Base-by-base conservation (phyloP, 2,329 filamentous ascomycete species). In the Triangularia setosa region DNA sequence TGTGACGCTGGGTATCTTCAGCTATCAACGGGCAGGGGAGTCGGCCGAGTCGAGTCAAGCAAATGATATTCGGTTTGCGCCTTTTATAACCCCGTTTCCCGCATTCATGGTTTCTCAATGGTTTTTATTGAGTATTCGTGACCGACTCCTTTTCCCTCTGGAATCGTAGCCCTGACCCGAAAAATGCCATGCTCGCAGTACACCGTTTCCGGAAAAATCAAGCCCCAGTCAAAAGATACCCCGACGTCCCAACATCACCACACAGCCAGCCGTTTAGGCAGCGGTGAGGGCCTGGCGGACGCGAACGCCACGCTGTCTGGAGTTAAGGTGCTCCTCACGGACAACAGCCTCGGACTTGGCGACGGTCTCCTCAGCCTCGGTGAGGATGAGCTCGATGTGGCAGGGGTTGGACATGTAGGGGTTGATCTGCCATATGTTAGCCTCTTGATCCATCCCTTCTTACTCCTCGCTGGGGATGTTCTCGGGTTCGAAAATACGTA, bases 371-470 rank as follows among this genome's bases (percentile, higher is more conserved):
- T 96, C 91, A 76, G 87, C 93, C 88, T 99, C 96, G 79, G 94
- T 97, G 75, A 99, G 89, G 88, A 99, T 99, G 77, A 99, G 86
- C 87, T 99, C 96, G 82, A 99, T 97, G 90, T 99, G 95, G 91
- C 94, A 99, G 75, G 95, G 95, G 90, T 96, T 96, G 75, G 93
- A 97, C 96, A 99, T 98, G 89, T 98, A 99, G 71, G 95, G 95
- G 90, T 99, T 99, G 87, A 99, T 99, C 93, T 97, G 68, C 52
- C 12, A n/a, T 44, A 21, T 53, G 58, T 60, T 60, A 60, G 58
- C 40, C 25, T 61, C 67, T 79, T 72, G 79, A 73, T 59, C 61
- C 63, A 24, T 58, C 40, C 18, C 7, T 12, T 16, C 21, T 44
- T 33, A n/a, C 23, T 28, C 16, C 21, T 7, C 7, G 33, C 11